Evolutionary conservation across 768 basidiomycete genomes (phyloP).

Genomic region (Scleroderma bovista): DNA sequence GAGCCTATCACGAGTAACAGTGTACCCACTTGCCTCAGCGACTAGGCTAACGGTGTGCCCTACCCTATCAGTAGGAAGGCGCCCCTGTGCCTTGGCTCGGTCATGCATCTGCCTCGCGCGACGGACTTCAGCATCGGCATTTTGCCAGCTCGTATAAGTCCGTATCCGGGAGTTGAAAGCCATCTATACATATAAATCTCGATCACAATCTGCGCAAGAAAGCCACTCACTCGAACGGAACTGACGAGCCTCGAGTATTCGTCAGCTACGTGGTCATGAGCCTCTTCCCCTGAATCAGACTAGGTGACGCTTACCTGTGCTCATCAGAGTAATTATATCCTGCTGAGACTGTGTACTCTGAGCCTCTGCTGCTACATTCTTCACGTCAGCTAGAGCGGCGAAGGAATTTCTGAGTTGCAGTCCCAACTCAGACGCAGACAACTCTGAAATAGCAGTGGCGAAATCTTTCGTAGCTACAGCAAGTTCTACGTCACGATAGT

Average conservation of each 20-base stretch:
- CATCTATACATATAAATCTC: conserved; percentile 40
- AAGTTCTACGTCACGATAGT: conserved; percentile 44
- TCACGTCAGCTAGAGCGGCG: conserved; percentile 65
- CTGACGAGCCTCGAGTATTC: conserved; percentile 91
- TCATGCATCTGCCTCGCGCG: conserved; percentile 77
- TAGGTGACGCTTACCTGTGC: conserved; percentile 45
- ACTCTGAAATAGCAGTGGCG: conserved; percentile 58
- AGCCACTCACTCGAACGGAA: conserved; percentile 67
- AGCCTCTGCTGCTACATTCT: conserved; percentile 66
- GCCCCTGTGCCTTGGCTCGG: conserved; percentile 72
- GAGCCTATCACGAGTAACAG: no score
- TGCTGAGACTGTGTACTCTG: conserved; percentile 73
- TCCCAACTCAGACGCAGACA: conserved; percentile 74
- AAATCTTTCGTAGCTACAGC: conserved; percentile 74
- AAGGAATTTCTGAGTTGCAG: conserved; percentile 68
- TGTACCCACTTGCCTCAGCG: conserved; percentile 54
- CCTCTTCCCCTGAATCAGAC: not conserved
- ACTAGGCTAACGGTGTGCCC: conserved; percentile 74
- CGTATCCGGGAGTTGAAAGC: conserved; percentile 88
- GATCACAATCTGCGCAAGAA: not conserved
- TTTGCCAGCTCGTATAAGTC: conserved; percentile 76
- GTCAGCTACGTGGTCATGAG: conserved; percentile 46
- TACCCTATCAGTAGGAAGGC: conserved; percentile 62
- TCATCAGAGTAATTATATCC: conserved; percentile 77
- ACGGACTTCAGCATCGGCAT: conserved; percentile 66